phyloP scores from a whole-genome alignment of 1,284 basidiomycete genomes.

The Cryptococcus sp. region DNA sequence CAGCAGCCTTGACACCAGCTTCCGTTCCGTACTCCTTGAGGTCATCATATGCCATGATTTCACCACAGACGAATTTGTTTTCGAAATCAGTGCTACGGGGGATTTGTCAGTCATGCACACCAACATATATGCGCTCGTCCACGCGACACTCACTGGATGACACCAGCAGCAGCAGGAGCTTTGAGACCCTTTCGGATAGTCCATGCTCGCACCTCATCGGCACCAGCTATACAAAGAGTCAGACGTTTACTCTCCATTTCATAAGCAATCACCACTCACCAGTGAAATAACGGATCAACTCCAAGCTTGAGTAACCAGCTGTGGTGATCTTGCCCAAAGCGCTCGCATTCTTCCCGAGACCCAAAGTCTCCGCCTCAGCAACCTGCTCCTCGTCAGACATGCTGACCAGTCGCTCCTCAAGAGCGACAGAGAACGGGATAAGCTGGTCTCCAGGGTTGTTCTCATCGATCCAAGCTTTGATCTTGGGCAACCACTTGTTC shows the following conservation, averaged over 20 bases:
- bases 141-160: conserved; percentile 79
- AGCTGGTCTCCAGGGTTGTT: conserved; percentile 95
- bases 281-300: conserved; percentile 96
- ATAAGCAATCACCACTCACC: conserved; percentile 54
- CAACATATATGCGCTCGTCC: neutral
- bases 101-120: neutral
- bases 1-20: conserved; percentile 87
- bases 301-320: conserved; percentile 80
- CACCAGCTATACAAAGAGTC: conserved; percentile 58
- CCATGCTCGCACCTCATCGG: conserved; percentile 97
- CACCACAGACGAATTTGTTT: conserved; percentile 99
- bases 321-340: conserved; percentile 89
- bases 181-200: conserved; percentile 92
- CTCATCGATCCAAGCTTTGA: conserved; percentile 97
- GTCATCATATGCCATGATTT: conserved; percentile 93
- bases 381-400: conserved; percentile 69
- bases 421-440: conserved; percentile 95
- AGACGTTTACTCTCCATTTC: neutral
- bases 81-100: conserved; percentile 51
- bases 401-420: conserved; percentile 84
- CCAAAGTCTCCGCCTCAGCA: conserved; percentile 67
- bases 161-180: conserved; percentile 95
- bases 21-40: conserved; percentile 91
- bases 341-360: conserved; percentile 56
- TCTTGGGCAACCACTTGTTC: conserved; percentile 99